These are phyloP conservation scores for Phytophthora constricta DNA, from an alignment of 352 stramenopile genomes.

Conservation along the genomic window DNA sequence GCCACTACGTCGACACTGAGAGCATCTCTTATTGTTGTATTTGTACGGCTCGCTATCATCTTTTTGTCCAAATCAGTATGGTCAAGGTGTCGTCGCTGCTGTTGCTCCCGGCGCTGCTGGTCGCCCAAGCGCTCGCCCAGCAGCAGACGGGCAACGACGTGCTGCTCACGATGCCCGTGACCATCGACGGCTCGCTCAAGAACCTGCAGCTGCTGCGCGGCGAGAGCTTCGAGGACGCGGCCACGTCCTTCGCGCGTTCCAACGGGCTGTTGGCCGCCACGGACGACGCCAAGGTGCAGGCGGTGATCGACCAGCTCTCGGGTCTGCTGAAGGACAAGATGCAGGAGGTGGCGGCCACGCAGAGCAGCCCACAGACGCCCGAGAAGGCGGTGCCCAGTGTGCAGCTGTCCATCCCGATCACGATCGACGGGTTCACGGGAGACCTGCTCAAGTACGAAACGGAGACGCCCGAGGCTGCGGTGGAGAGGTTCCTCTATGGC, in stretches of 20 bases:
- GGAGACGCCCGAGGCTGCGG: constrained; percentile 57
- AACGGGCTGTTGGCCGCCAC: constrained; percentile 61
- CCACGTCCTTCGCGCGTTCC: constrained; percentile 63
- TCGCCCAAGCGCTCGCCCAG: constrained; percentile 33
- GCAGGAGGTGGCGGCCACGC: constrained; percentile 50
- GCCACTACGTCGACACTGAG: no score
- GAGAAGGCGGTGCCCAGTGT: constrained; percentile 39
- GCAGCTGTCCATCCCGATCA: constrained; percentile 67
- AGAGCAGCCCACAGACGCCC: constrained; percentile 10
- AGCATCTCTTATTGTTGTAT: no score
- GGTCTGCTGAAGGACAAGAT: constrained; percentile 68
- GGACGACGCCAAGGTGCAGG: constrained; percentile 55
- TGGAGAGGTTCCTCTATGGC: constrained; percentile 73
- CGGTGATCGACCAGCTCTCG: constrained; percentile 73
- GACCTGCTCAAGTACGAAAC: constrained; percentile 71
- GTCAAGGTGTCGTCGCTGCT: constrained; percentile 27
- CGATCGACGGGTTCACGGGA: constrained; percentile 51
- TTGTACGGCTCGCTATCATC: no score
- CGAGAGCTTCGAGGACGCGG: constrained; percentile 71
- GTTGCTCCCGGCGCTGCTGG: constrained; percentile 33
- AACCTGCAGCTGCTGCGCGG: constrained; percentile 75
- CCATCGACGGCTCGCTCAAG: constrained; percentile 61
- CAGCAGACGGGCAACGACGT: constrained; percentile 53
- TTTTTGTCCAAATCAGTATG: constrained; percentile 19
- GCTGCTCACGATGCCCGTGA: constrained; percentile 70